Evolutionary conservation across 1,284 basidiomycete genomes (phyloP), one percentile per base, ranked within the genome.

Genomic region (Abortiporus biennis): DNA sequence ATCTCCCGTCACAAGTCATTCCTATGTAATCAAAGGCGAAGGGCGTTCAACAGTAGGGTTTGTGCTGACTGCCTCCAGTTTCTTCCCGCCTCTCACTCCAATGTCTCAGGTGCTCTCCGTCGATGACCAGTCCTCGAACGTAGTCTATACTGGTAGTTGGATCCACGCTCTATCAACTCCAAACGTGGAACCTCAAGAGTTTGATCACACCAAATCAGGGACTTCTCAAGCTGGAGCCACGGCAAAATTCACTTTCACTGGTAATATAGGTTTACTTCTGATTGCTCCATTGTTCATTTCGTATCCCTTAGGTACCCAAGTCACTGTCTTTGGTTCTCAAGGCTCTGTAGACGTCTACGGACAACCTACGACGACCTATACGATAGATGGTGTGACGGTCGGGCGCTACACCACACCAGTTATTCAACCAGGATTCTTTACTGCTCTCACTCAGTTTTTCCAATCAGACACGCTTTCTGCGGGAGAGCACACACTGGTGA

Each of bases 401-500:
- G 46, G 33, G 1, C 34, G 27, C 4, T 50, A 44, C 19, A 32
- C 21, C 3, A 43, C 45, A 13, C 43, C 51, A 3, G 21, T 42
- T 13, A 40, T 48, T 11, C 21, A 33, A 1, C 49, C 51, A 1
- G 44, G 45, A 2, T 24, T 23, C 4, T 34, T 25, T 19, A 20
- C 27, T 13, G 15, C 32, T 19, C 39, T 47, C 27, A 39, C 42
- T 4, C 40, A 45, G 2, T 49, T 51, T 43, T 52, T 51, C 38
- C 37, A 42, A 12, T 48, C 42, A 30, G 45, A 34, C 8, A 31
- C 42, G 11, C 43, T 52, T 16, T 6, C 39, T 3, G 29, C 44
- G 4, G 49, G 49, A 19, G 38, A 43, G 3, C 51, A 54, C 17
- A 40, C 24, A 19, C 44, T 55, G 3, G 34, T 45, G 5, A 50